Conservation (phyloP, 257 asterid genomes). For the Solanum ossicruentum region DNA sequence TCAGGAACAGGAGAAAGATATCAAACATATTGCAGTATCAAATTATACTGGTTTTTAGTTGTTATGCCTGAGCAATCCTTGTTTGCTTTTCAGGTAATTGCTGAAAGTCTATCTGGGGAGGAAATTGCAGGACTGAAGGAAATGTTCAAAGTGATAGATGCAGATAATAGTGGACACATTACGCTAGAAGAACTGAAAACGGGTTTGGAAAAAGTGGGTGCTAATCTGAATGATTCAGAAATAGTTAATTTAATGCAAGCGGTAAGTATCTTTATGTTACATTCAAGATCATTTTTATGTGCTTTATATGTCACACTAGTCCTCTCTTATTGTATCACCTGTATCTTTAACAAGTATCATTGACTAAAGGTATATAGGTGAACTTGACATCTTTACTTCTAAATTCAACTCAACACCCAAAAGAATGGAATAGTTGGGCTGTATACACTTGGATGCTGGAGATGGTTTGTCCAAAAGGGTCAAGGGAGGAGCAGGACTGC, state of each 20-base stretch:
- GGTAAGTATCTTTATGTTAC: neutral
- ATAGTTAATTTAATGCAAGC: slow-evolving; percentile 4
- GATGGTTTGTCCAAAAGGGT: neutral
- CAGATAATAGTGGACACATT: slow-evolving; percentile 33
- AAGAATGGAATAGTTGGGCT: neutral
- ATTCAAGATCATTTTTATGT: neutral
- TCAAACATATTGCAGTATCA: neutral
- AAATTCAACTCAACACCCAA: neutral
- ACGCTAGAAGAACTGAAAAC: slow-evolving; percentile 15
- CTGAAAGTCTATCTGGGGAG: slow-evolving; percentile 32
- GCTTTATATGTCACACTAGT: neutral
- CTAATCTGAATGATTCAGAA: slow-evolving; percentile 21
- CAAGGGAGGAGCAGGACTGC: neutral
- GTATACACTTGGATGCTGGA: neutral
- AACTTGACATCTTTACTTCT: neutral
- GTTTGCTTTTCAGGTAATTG: slow-evolving; percentile 21
- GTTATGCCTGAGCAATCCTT: neutral
- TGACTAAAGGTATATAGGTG: neutral
- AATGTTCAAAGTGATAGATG: slow-evolving; percentile 36
- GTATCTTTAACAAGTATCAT: neutral
- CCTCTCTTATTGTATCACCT: neutral
- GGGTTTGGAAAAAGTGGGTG: neutral
- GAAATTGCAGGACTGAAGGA: slow-evolving; percentile 38
- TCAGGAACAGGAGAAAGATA: neutral
- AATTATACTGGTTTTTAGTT: neutral